Evolutionary conservation across 306 rosid genomes (phyloP).

Genomic region (Senna tora): DNA sequence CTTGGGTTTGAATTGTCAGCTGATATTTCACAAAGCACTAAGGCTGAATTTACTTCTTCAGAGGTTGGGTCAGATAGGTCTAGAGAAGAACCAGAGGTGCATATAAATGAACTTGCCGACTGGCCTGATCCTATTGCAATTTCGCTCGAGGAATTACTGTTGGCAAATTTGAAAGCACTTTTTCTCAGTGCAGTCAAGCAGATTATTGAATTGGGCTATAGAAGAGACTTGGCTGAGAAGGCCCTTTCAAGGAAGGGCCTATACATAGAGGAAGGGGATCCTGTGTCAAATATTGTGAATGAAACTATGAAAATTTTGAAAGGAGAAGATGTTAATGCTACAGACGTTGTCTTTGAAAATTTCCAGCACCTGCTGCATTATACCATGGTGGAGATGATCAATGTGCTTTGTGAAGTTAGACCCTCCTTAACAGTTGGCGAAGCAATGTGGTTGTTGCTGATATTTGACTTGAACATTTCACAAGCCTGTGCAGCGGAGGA

Average conservation of each 20-base stretch:
- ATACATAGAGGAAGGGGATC: slow-evolving; percentile 50
- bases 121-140: slow-evolving; percentile 61
- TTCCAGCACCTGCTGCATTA: slow-evolving; percentile 54
- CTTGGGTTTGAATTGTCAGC: slow-evolving; percentile 33
- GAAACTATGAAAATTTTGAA: slow-evolving; percentile 44
- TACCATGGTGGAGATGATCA: slow-evolving; percentile 66
- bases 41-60: slow-evolving; percentile 15
- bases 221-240: slow-evolving; percentile 43
- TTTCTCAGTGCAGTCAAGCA: slow-evolving; percentile 49
- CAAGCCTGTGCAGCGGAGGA: slow-evolving; percentile 50
- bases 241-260: slow-evolving; percentile 56
- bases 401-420: slow-evolving; percentile 58
- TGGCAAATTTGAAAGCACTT: slow-evolving; percentile 52
- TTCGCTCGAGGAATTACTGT: slow-evolving; percentile 54
- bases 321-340: slow-evolving; percentile 30
- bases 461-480: slow-evolving; percentile 60
- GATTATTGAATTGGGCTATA: slow-evolving; percentile 56
- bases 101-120: slow-evolving; percentile 43
- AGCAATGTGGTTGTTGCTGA: slow-evolving; percentile 75
- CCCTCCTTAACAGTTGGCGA: slow-evolving; percentile 63
- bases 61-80: slow-evolving; percentile 31
- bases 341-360: slow-evolving; percentile 40
- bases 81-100: slow-evolving; percentile 31
- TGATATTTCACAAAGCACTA: not conserved
- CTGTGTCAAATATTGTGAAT: slow-evolving; percentile 46